A percentile compares a stretch with the other conserved stretches of the same genome.
phyloP scores from a whole-genome alignment of 2,329 filamentous ascomycete species.

The Neurospora sp. region DNA sequence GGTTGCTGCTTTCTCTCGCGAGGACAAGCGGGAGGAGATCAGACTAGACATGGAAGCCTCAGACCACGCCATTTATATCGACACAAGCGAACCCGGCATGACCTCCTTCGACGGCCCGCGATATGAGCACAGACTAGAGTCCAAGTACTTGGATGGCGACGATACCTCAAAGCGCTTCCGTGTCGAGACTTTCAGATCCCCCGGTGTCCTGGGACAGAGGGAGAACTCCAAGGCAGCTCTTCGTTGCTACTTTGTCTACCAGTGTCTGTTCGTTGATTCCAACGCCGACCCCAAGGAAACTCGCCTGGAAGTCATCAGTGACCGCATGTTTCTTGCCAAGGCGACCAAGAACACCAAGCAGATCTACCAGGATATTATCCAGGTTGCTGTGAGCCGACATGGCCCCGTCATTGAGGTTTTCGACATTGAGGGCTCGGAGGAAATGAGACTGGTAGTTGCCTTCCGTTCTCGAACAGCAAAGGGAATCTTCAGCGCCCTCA shows the following conservation, averaged over 20 bases:
- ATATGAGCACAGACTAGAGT: slow-evolving; percentile 88
- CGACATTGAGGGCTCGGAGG: slow-evolving; percentile 80
- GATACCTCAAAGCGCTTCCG: slow-evolving; percentile 68
- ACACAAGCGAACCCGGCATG: slow-evolving; percentile 85
- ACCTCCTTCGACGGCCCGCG: slow-evolving; percentile 68
- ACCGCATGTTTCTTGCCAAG: slow-evolving; percentile 91
- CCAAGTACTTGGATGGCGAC: slow-evolving; percentile 84
- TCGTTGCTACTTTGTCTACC: slow-evolving; percentile 98
- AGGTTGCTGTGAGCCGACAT: slow-evolving; percentile 70
- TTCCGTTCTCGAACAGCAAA: slow-evolving; percentile 89
- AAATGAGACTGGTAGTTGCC: slow-evolving; percentile 90
- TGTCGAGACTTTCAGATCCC: slow-evolving; percentile 94
- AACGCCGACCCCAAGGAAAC: slow-evolving; percentile 71
- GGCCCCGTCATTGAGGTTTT: slow-evolving; percentile 97
- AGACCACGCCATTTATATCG: slow-evolving; percentile 97
- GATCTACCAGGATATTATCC: slow-evolving; percentile 90
- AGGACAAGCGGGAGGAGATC: slow-evolving; percentile 91
- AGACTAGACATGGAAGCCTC: slow-evolving; percentile 87
- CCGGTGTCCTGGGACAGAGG: slow-evolving; percentile 61
- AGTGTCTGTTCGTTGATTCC: slow-evolving; percentile 77
- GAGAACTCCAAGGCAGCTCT: slow-evolving; percentile 68
- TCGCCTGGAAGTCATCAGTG: slow-evolving; percentile 80
- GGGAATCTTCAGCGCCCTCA: slow-evolving; percentile 89
- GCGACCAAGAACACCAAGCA: slow-evolving; percentile 91
- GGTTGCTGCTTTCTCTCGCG: slow-evolving; percentile 82